These are phyloP conservation scores for Blastobotrys buckinghamii DNA, from an alignment of 1,139 yeast species.

Conservation along the genomic window DNA sequence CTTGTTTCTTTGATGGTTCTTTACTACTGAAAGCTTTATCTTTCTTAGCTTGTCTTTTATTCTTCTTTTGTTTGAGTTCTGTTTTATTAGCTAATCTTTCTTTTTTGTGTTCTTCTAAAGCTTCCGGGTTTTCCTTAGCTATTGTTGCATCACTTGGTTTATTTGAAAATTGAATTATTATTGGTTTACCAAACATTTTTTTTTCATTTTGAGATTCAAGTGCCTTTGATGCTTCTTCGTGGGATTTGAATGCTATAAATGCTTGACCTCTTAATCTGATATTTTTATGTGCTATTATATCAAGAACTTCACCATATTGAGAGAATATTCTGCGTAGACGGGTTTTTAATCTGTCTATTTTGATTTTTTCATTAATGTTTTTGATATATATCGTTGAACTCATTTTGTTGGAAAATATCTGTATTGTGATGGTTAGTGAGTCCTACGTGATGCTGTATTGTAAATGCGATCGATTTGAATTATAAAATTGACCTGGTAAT, in stretches of 20 bases:
- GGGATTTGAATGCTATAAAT: conserved; percentile 56
- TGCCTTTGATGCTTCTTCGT: conserved; percentile 47
- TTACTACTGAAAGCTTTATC: conserved; percentile 14
- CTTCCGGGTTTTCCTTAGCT: conserved; percentile 25
- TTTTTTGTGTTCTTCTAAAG: conserved; percentile 30
- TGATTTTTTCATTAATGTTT: conserved; percentile 67
- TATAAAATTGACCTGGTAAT: too few relatives aligned
- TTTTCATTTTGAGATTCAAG: conserved; percentile 27
- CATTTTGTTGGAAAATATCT: not conserved
- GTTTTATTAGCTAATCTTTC: conserved; percentile 21
- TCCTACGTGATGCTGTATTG: too few relatives aligned
- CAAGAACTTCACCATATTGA: conserved; percentile 46
- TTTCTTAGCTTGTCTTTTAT: conserved; percentile 19
- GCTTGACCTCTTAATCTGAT: conserved; percentile 78
- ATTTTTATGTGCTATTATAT: conserved; percentile 56
- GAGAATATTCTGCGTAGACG: conserved; percentile 41
- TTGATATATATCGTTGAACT: conserved; percentile 44
- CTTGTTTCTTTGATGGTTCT: conserved; percentile 5
- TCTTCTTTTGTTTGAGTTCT: conserved; percentile 26
- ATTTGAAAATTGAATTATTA: conserved; percentile 42
- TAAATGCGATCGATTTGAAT: too few relatives aligned
- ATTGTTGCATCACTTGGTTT: conserved; percentile 45
- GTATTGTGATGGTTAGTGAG: too few relatives aligned
- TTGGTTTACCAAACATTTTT: conserved; percentile 48
- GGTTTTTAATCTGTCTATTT: conserved; percentile 45